Percentiles rank a stretch among this genome's conserved stretches.
Conservation (phyloP, 2,329 filamentous ascomycete genomes). For the Cordyceps cateniannulata region DNA sequence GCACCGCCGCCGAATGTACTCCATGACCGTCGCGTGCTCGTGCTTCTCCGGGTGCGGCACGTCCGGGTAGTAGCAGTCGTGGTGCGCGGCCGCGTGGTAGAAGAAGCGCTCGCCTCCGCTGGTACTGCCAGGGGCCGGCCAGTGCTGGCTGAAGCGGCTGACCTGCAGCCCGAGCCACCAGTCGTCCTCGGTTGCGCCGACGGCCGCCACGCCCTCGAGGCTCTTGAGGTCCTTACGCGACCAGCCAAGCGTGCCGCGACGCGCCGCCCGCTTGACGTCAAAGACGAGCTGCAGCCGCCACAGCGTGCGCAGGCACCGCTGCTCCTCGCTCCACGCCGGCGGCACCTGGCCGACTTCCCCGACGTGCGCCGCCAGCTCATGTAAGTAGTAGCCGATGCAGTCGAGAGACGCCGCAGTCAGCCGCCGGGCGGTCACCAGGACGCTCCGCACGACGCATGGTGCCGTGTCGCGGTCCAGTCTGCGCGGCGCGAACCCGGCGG, state of each 20-base stretch:
- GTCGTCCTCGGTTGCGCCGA: slow-evolving; percentile 6
- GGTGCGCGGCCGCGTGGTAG: slow-evolving; percentile 9
- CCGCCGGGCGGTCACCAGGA: slow-evolving; percentile 4
- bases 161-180: slow-evolving; percentile 10
- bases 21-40: slow-evolving; percentile 5
- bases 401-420: neutral
- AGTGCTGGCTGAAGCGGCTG: slow-evolving; percentile 12
- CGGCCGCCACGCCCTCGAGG: neutral
- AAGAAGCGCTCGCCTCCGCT: slow-evolving; percentile 9
- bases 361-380: neutral
- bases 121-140: neutral
- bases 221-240: neutral
- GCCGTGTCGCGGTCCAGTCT: neutral
- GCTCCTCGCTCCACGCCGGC: slow-evolving; percentile 6
- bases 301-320: slow-evolving; percentile 3
- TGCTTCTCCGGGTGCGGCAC: slow-evolving; percentile 8
- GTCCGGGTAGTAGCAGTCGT: slow-evolving; percentile 10
- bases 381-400: neutral
- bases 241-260: slow-evolving; percentile 2
- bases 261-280: slow-evolving; percentile 3
- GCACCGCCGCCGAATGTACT: neutral
- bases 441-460: neutral
- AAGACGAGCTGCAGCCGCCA: slow-evolving; percentile 7
- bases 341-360: neutral
- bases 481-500: neutral